These are phyloP conservation scores for Aspergillus jensenii DNA, from an alignment of 2,329 filamentous ascomycete genomes.

Conservation along the genomic window DNA sequence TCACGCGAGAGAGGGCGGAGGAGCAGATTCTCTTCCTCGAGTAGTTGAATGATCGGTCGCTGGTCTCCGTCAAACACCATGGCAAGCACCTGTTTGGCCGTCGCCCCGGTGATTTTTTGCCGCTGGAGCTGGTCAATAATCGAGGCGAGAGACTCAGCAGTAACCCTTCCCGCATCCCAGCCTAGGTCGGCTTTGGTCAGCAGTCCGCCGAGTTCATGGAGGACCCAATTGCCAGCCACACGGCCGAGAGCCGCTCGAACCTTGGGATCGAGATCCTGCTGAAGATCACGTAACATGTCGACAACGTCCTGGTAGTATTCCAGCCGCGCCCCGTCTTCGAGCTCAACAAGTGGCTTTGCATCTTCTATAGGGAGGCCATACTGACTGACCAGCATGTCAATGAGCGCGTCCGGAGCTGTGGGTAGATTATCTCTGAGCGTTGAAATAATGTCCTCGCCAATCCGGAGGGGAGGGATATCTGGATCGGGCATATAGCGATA, in stretches of 20 bases:
- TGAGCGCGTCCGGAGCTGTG: constrained; percentile 68
- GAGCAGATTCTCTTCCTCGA: constrained; percentile 57
- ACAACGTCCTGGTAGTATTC: constrained; percentile 68
- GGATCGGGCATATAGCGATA: constrained; percentile 99
- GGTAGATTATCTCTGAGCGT: constrained; percentile 66
- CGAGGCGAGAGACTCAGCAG: constrained; percentile 44
- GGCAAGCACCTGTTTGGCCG: constrained; percentile 61
- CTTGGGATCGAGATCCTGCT: constrained; percentile 24
- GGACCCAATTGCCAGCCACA: constrained; percentile 65
- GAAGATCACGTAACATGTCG: constrained; percentile 32
- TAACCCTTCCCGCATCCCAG: constrained; percentile 42
- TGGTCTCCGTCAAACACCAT: constrained; percentile 54
- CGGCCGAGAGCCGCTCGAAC: constrained; percentile 44
- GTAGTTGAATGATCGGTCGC: constrained; percentile 51
- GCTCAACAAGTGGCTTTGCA: constrained; percentile 71
- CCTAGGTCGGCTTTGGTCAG: constrained; percentile 51
- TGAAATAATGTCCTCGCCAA: constrained; percentile 68
- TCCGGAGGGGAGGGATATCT: constrained; percentile 76
- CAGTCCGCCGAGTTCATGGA: constrained; percentile 73
- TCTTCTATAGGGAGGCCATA: constrained; percentile 78
- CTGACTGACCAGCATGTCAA: constrained; percentile 60
- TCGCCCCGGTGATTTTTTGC: constrained; percentile 52
- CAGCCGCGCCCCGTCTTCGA: constrained; percentile 76
- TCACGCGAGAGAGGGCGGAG: constrained; percentile 55
- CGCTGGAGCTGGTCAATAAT: constrained; percentile 47